Conservation (phyloP, 1,284 basidiomycete genomes). For the Rhodotorula sp. region DNA sequence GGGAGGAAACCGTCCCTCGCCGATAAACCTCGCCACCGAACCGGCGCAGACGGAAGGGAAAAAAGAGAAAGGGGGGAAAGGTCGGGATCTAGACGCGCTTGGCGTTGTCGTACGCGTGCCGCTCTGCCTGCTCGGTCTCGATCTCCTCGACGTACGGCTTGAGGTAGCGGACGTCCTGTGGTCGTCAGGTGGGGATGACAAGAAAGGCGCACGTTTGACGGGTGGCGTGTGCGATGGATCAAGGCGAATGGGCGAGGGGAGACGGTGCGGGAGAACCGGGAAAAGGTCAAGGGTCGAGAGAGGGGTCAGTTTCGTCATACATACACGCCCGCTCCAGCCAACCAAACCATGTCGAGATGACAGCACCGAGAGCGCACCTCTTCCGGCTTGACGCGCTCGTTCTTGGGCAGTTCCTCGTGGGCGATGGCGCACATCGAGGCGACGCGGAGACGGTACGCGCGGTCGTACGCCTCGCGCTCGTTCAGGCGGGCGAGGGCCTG, state of each 20-base stretch:
- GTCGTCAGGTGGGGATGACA: neutral
- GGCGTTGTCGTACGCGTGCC: conserved; percentile 75
- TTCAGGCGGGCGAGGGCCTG: conserved; percentile 84
- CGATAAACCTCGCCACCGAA: neutral
- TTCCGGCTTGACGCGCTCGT: conserved; percentile 73
- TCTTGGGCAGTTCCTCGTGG: conserved; percentile 80
- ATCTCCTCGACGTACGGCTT: conserved; percentile 76
- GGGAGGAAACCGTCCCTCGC: neutral
- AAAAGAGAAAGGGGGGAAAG: neutral
- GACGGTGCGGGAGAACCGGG: neutral
- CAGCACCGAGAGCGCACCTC: conserved; percentile 60
- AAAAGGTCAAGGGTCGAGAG: neutral
- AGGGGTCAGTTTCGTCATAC: neutral
- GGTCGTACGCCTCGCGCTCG: conserved; percentile 79
- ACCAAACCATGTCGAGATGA: no score
- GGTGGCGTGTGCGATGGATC: neutral
- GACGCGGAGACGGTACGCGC: conserved; percentile 82
- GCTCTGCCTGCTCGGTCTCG: conserved; percentile 74
- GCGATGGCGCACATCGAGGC: conserved; percentile 72
- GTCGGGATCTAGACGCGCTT: conserved; percentile 7
- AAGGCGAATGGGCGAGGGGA: no score
- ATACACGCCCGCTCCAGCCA: no score
- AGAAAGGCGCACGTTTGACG: neutral
- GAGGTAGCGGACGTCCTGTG: conserved; percentile 87
- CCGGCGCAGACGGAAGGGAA: no score